Evolutionary conservation across 148 eudicot genomes (phyloP).

Genomic region (Limonium bicolor): DNA sequence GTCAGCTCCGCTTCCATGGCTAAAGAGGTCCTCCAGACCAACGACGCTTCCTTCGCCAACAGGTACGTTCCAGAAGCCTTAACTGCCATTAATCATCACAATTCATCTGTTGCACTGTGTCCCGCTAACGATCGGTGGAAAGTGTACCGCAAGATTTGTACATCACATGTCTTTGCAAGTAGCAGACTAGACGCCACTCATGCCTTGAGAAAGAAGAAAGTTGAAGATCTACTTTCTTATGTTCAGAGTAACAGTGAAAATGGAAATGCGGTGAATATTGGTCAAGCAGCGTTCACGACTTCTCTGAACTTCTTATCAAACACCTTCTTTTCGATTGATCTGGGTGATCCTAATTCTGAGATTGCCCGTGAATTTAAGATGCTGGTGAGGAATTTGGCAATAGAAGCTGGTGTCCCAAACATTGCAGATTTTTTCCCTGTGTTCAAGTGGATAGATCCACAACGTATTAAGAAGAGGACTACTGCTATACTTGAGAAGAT

Average conservation of each 20-base stretch:
- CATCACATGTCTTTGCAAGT: neutral
- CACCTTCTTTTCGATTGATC: slow-evolving; percentile 3
- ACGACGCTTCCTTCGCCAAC: slow-evolving; percentile 4
- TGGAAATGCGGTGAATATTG: slow-evolving; percentile 2
- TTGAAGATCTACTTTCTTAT: neutral
- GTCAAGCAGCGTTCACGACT: slow-evolving; percentile 3
- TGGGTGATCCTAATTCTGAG: slow-evolving; percentile 1
- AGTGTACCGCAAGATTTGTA: neutral
- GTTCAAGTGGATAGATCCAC: slow-evolving; percentile 4
- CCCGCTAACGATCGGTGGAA: neutral
- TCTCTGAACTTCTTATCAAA: slow-evolving; percentile 1
- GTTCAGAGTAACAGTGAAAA: neutral
- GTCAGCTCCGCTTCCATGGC: slow-evolving; percentile 1
- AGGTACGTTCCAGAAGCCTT: neutral
- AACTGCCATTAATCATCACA: neutral
- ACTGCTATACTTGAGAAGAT: neutral
- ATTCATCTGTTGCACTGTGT: neutral
- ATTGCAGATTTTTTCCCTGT: slow-evolving; percentile 2
- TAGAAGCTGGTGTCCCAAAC: neutral
- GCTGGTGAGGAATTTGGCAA: neutral
- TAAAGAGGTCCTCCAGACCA: neutral
- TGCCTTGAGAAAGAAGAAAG: neutral
- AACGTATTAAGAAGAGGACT: slow-evolving; percentile 1
- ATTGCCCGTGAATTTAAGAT: neutral
- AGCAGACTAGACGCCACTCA: slow-evolving; percentile 1